Percentiles rank a stretch among this genome's conserved stretches.
Evolutionary conservation across 305 asterid species (phyloP).

Genomic region (Fraxinus greggii): DNA sequence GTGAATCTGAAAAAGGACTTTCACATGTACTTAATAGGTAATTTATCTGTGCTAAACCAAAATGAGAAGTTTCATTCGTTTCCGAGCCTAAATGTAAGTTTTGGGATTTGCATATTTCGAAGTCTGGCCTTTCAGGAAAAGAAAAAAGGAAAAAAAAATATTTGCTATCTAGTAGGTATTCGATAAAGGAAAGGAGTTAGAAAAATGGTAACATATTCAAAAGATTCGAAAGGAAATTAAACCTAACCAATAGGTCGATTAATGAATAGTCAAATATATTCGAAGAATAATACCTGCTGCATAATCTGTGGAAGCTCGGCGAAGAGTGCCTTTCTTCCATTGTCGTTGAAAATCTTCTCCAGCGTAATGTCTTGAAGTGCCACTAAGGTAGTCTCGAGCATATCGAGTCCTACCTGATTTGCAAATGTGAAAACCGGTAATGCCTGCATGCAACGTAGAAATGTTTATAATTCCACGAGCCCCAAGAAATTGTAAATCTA

Average conservation of each 20-base stretch:
- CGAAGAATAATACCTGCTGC: constrained; percentile 60
- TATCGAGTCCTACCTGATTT: constrained; percentile 92
- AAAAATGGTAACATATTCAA: background rate
- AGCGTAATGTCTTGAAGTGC: constrained; percentile 89
- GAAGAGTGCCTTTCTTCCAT: constrained; percentile 65
- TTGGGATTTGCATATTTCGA: background rate
- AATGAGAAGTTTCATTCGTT: too few relatives aligned
- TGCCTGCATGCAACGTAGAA: constrained; percentile 43
- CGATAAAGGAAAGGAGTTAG: background rate
- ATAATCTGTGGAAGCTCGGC: constrained; percentile 88
- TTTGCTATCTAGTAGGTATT: too few relatives aligned
- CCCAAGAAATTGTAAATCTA: background rate
- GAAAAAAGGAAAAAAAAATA: too few relatives aligned
- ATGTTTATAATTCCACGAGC: background rate
- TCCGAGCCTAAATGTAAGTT: too few relatives aligned
- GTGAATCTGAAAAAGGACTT: too few relatives aligned
- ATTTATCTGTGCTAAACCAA: too few relatives aligned
- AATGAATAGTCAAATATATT: background rate
- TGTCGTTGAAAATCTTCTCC: constrained; percentile 74
- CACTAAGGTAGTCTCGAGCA: constrained; percentile 90
- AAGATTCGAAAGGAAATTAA: background rate
- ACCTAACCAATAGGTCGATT: background rate
- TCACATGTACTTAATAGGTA: too few relatives aligned
- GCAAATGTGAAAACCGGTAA: constrained; percentile 88
- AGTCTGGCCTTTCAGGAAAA: background rate